Evolutionary conservation across 768 basidiomycete species (phyloP).

Genomic region (Lentinula sp.): DNA sequence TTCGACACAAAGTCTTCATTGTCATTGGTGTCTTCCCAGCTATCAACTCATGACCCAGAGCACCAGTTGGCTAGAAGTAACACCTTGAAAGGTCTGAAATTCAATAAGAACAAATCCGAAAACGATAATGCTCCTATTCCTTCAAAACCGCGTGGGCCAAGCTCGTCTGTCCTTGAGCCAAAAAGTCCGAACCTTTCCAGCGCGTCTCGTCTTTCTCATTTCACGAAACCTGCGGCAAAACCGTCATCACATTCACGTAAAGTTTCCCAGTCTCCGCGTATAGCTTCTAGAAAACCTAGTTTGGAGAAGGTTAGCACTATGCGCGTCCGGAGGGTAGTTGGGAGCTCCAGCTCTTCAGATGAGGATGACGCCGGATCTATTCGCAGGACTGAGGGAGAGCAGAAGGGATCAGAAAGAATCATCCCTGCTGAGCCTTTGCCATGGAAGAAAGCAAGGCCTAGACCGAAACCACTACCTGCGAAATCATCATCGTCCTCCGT

Average conservation of each 20-base stretch:
- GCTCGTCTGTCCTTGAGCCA: not conserved
- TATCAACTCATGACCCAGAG: not conserved
- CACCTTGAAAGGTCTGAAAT: constrained; percentile 20
- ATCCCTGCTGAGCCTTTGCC: not conserved
- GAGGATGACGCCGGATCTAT: not conserved
- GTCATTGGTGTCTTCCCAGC: not conserved
- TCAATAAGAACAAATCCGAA: constrained; percentile 27
- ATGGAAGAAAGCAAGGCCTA: not conserved
- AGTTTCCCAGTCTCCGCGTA: not conserved
- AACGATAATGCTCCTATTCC: not conserved
- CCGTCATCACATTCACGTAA: not conserved
- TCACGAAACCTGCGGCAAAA: not conserved
- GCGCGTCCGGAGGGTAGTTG: too few relatives aligned
- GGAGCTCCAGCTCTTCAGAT: not conserved
- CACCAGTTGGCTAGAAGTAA: not conserved
- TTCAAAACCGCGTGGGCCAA: constrained; percentile 4
- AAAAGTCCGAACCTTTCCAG: constrained; percentile 6
- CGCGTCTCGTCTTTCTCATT: constrained; percentile 8
- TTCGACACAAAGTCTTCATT: not conserved
- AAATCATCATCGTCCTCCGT: not conserved
- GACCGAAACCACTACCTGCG: not conserved
- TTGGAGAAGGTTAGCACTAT: not conserved
- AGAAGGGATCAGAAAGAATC: not conserved
- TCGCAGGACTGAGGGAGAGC: not conserved
- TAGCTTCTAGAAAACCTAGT: not conserved